These are phyloP conservation scores for Moesziomyces parantarcticus DNA, from an alignment of 1,284 basidiomycete genomes.

Conservation along the genomic window DNA sequence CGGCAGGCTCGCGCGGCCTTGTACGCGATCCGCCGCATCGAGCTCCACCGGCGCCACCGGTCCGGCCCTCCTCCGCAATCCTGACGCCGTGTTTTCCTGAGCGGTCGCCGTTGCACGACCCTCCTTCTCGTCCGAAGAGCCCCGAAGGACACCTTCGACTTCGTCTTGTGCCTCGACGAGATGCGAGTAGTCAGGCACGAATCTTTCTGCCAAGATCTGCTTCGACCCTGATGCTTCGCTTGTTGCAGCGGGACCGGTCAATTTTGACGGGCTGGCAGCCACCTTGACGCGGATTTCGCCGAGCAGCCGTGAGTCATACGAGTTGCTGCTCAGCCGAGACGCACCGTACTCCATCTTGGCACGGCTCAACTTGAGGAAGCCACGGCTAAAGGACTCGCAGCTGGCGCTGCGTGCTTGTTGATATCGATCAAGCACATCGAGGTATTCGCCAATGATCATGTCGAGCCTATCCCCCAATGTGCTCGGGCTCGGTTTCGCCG, in stretches of 20 bases:
- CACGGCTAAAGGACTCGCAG: conserved; percentile 16
- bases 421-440: conserved; percentile 50
- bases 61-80: conserved; percentile 19
- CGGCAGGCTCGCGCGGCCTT: conserved; percentile 1
- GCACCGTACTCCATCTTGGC: conserved; percentile 52
- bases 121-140: conserved; percentile 6
- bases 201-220: conserved; percentile 6
- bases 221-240: not conserved
- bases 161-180: conserved; percentile 9
- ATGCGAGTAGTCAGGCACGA: conserved; percentile 28
- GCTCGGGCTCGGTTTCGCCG: not conserved
- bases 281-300: conserved; percentile 12
- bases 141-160: conserved; percentile 2
- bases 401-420: conserved; percentile 9
- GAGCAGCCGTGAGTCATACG: conserved; percentile 47
- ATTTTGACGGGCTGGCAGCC: not conserved
- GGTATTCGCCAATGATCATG: conserved; percentile 36
- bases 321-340: conserved; percentile 38
- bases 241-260: not conserved
- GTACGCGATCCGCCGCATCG: not conserved
- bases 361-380: conserved; percentile 43
- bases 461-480: conserved; percentile 19
- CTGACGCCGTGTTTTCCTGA: conserved; percentile 12
- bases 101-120: not conserved
- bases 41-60: not conserved